A percentile compares a stretch with the other conserved stretches of the same genome.
Conservation (phyloP, 1,284 basidiomycete genomes). For the Pholiota adiposa region DNA sequence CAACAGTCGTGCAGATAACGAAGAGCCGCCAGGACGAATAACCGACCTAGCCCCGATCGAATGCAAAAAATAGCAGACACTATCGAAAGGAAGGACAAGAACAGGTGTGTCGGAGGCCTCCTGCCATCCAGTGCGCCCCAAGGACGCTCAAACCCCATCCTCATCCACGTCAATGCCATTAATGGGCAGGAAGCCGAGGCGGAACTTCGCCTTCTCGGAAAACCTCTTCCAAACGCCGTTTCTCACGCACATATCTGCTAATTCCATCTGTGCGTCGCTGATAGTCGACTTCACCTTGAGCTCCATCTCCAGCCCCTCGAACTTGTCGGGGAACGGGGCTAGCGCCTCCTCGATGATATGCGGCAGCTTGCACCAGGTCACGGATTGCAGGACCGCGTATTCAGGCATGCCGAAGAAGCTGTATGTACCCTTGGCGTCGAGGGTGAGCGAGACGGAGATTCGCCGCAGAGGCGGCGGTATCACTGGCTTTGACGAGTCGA, state of each 20-base stretch:
- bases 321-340: constrained; percentile 6
- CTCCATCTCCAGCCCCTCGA: constrained; percentile 5
- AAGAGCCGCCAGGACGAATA: not conserved
- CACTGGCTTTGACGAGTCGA: not conserved
- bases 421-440: constrained; percentile 13
- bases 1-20: not conserved
- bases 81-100: not conserved
- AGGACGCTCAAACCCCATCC: constrained; percentile 5
- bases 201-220: constrained; percentile 12
- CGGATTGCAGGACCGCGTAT: constrained; percentile 12
- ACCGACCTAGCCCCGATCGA: not conserved
- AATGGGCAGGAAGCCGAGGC: constrained; percentile 12
- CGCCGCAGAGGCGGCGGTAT: constrained; percentile 7
- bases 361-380: constrained; percentile 21
- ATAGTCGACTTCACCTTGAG: constrained; percentile 14
- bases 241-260: constrained; percentile 8
- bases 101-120: not conserved
- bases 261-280: not conserved
- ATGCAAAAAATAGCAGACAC: not conserved
- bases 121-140: not conserved
- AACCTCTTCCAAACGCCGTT: constrained; percentile 18
- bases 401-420: constrained; percentile 21
- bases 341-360: constrained; percentile 17
- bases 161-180: constrained; percentile 11
- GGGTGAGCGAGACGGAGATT: constrained; percentile 16